phyloP scores from a whole-genome alignment of 148 eudicot genomes.

The Selenicereus undatus region DNA sequence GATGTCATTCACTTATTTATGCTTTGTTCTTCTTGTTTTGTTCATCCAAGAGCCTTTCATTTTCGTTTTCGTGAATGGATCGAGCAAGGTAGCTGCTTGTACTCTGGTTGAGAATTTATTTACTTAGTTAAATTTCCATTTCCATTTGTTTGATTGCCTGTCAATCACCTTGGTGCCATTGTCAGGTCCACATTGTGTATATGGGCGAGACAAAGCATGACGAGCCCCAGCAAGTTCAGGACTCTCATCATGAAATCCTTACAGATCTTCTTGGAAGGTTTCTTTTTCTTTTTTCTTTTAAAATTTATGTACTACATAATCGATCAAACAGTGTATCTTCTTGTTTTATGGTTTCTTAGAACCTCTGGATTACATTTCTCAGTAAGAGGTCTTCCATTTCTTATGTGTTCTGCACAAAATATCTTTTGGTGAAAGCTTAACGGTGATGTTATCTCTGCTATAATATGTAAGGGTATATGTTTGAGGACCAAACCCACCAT shows the following conservation, averaged over 20 bases:
- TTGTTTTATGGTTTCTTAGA: neutral
- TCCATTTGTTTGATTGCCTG: neutral
- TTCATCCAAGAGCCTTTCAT: conserved; percentile 11
- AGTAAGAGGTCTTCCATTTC: too few relatives aligned
- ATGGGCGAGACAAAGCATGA: conserved; percentile 26
- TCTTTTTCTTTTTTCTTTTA: neutral
- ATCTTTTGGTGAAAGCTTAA: too few relatives aligned
- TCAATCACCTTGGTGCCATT: neutral
- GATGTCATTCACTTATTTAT: conserved; percentile 12
- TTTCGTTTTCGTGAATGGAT: conserved; percentile 12
- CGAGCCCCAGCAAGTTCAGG: conserved; percentile 15
- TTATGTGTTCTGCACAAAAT: too few relatives aligned
- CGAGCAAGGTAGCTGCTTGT: conserved; percentile 19
- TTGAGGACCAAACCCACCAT: too few relatives aligned
- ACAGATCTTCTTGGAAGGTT: conserved; percentile 19
- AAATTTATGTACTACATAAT: neutral
- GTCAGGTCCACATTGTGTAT: conserved; percentile 21
- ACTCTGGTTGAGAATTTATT: neutral
- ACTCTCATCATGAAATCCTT: conserved; percentile 20
- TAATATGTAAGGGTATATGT: too few relatives aligned
- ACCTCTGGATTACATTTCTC: neutral
- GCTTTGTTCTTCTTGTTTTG: conserved; percentile 20
- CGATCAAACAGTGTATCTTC: neutral
- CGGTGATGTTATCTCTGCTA: too few relatives aligned
- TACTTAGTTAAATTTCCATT: too few relatives aligned